Evolutionary conservation across 179 eudicot species (phyloP).

Genomic region (Silene vulgaris): DNA sequence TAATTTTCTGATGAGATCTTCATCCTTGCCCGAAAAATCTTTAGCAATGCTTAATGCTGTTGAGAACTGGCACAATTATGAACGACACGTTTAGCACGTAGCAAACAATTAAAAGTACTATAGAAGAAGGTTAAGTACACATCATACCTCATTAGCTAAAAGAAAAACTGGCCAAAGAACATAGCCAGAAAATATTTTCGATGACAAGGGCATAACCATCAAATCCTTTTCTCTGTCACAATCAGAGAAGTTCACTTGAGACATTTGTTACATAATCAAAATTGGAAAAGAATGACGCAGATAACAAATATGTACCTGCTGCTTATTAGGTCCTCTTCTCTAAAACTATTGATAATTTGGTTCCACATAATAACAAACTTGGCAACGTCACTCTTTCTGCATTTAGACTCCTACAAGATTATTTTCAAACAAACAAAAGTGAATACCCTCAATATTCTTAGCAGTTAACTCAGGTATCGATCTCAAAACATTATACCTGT

Average conservation of each 20-base stretch:
- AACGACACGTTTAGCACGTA: slow-evolving; percentile 1
- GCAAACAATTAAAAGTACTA: neutral
- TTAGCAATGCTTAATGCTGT: slow-evolving; percentile 73
- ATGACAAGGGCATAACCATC: slow-evolving; percentile 74
- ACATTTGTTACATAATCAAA: slow-evolving; percentile 4
- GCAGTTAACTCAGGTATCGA: slow-evolving; percentile 11
- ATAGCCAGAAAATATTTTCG: slow-evolving; percentile 61
- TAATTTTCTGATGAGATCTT: slow-evolving; percentile 54
- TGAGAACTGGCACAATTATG: slow-evolving; percentile 45
- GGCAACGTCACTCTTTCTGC: slow-evolving; percentile 44
- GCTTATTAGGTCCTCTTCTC: slow-evolving; percentile 92
- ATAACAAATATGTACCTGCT: slow-evolving; percentile 47
- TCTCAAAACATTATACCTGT: slow-evolving; percentile 41
- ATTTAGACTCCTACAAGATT: slow-evolving; percentile 45
- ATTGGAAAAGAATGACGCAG: neutral
- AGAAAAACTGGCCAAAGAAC: slow-evolving; percentile 96
- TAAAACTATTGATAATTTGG: slow-evolving; percentile 75
- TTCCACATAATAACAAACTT: slow-evolving; percentile 87
- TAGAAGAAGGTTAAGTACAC: neutral
- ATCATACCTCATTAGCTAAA: slow-evolving; percentile 77
- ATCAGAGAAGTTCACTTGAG: slow-evolving; percentile 19
- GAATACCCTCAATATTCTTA: slow-evolving; percentile 7
- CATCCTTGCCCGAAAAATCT: slow-evolving; percentile 72
- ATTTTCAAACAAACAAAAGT: slow-evolving; percentile 10
- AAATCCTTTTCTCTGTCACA: slow-evolving; percentile 85